Percentiles rank a stretch among this genome's conserved stretches.
Conservation (phyloP, 208 protist genomes). For the Trypanosoma lewisi region DNA sequence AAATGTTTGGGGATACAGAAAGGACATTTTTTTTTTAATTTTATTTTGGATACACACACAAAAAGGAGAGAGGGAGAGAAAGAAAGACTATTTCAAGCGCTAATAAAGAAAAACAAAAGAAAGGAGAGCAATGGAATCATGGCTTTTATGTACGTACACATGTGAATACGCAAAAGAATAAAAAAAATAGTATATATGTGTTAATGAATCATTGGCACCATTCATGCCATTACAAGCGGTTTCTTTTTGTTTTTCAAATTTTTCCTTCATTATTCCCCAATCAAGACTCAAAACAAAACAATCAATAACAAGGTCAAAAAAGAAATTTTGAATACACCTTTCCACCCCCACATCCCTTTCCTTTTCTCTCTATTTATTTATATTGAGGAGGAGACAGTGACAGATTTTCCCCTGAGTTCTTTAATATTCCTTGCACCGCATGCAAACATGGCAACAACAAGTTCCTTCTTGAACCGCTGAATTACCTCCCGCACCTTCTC, state of each 20-base stretch:
- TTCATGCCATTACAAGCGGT: too few relatives aligned
- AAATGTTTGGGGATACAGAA: not conserved
- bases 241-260: not conserved
- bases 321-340: not conserved
- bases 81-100: not conserved
- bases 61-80: not conserved
- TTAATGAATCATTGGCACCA: not conserved
- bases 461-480: constrained; percentile 70
- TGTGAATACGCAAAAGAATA: not conserved
- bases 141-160: not conserved
- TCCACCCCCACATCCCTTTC: not conserved
- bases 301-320: not conserved
- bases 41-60: not conserved
- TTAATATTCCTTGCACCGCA: constrained; percentile 79
- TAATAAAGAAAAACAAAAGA: constrained; percentile 15
- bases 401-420: constrained; percentile 40
- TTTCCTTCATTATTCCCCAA: not conserved
- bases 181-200: not conserved
- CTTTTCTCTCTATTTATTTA: not conserved
- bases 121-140: not conserved
- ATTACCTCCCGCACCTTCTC: constrained; percentile 72
- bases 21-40: too few relatives aligned
- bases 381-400: constrained; percentile 7
- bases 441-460: constrained; percentile 86
- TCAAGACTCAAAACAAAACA: constrained; percentile 3